phyloP scores from a whole-genome alignment of 495 filamentous ascomycete species.

The Tuber microsphaerosporum region DNA sequence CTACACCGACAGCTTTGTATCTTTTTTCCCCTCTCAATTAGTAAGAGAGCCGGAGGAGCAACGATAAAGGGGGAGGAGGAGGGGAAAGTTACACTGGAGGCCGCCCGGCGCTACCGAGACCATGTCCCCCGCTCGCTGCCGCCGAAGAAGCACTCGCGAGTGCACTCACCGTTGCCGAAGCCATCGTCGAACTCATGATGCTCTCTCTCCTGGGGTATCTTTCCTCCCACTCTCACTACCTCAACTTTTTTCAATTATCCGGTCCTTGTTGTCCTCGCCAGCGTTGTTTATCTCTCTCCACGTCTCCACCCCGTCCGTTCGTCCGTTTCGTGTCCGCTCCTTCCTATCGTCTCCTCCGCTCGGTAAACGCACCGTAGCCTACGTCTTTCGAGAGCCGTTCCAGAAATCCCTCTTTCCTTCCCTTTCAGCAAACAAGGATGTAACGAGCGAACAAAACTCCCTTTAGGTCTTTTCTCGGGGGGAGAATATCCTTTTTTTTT shows the following conservation, averaged over 20 bases:
- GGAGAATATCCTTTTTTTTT: neutral
- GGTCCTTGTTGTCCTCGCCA: neutral
- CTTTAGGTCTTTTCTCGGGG: neutral
- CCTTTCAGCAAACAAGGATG: neutral
- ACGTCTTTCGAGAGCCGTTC: neutral
- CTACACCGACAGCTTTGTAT: constrained; percentile 85
- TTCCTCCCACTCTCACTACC: neutral
- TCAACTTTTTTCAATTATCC: neutral
- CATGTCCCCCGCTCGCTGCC: constrained; percentile 1
- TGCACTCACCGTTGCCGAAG: constrained; percentile 9
- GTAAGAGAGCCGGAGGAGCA: constrained; percentile 11
- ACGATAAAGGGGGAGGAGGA: neutral
- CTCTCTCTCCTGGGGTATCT: neutral
- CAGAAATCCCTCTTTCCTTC: neutral
- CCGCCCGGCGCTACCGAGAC: constrained; percentile 4
- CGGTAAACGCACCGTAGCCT: neutral
- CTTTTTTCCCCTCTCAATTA: constrained; percentile 11
- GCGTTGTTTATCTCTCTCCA: neutral
- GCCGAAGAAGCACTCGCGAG: neutral
- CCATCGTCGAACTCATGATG: constrained; percentile 4
- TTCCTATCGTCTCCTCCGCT: neutral
- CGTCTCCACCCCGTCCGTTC: neutral
- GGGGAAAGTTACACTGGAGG: constrained; percentile 33
- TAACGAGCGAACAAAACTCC: neutral
- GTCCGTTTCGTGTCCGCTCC: neutral